phyloP scores from a whole-genome alignment of 495 filamentous ascomycete genomes.

The Penicillium egyptiacum region DNA sequence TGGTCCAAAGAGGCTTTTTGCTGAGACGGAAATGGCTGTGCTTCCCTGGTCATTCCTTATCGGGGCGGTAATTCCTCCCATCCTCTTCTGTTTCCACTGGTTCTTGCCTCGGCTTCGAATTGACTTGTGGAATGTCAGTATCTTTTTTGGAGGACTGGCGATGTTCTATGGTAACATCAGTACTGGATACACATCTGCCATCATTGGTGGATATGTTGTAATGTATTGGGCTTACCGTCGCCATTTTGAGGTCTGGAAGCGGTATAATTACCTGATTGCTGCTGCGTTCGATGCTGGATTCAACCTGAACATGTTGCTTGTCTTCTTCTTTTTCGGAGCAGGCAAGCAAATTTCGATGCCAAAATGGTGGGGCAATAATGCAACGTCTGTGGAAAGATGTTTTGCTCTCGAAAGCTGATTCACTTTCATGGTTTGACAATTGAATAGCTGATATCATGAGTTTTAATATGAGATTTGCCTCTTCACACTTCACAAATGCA shows the following conservation, averaged over 20 bases:
- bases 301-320: constrained; percentile 55
- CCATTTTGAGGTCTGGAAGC: constrained; percentile 55
- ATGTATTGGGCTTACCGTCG: constrained; percentile 55
- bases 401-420: constrained; percentile 32
- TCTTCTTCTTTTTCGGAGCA: constrained; percentile 55
- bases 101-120: constrained; percentile 51
- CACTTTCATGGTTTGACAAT: not conserved
- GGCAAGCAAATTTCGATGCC: constrained; percentile 55
- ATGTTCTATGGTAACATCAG: constrained; percentile 45
- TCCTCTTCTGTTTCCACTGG: constrained; percentile 50
- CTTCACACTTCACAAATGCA: not conserved
- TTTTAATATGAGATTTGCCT: not conserved
- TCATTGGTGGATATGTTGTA: constrained; percentile 56
- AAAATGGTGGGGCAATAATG: constrained; percentile 57
- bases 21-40: constrained; percentile 45
- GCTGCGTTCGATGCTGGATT: constrained; percentile 60
- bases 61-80: constrained; percentile 48
- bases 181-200: constrained; percentile 54
- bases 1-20: constrained; percentile 54
- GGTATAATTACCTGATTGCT: constrained; percentile 57
- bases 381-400: constrained; percentile 36
- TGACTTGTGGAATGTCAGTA: constrained; percentile 57
- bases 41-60: constrained; percentile 59
- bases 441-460: no score
- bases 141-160: constrained; percentile 44